Evolutionary conservation across 106 monocot species (phyloP).

Genomic region (Allium cepa): DNA sequence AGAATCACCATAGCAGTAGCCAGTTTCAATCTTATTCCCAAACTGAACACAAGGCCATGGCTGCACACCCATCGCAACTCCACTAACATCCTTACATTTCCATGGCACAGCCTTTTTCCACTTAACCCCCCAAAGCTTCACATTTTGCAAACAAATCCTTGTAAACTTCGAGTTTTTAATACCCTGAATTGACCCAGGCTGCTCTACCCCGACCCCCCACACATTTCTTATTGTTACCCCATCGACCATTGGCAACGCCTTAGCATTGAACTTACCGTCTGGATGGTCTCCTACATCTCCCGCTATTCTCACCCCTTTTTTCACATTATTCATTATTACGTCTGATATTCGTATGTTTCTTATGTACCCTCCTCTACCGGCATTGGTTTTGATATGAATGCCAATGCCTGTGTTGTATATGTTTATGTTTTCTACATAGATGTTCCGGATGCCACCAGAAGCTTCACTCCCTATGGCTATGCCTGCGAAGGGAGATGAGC

Average conservation of each 20-base stretch:
- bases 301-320: constrained; percentile 41
- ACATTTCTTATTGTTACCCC: constrained; percentile 44
- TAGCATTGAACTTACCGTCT: constrained; percentile 31
- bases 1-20: not conserved
- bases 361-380: constrained; percentile 57
- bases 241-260: constrained; percentile 42
- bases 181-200: constrained; percentile 47
- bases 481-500: constrained; percentile 53
- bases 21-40: constrained; percentile 8
- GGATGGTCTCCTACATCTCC: constrained; percentile 70
- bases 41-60: constrained; percentile 50
- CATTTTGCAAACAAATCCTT: constrained; percentile 48
- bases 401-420: constrained; percentile 42
- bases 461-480: constrained; percentile 50
- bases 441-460: constrained; percentile 41
- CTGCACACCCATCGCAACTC: constrained; percentile 35
- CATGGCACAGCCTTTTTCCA: constrained; percentile 8
- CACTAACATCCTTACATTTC: constrained; percentile 44
- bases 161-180: constrained; percentile 43
- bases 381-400: constrained; percentile 66
- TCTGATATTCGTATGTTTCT: constrained; percentile 29
- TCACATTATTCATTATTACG: constrained; percentile 39
- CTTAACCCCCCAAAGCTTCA: constrained; percentile 26
- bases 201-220: constrained; percentile 45
- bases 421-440: constrained; percentile 34